Evolutionary conservation across 1,284 basidiomycete species (phyloP), one percentile per base, ranked within the genome.

Genomic region (Takashimella koratensis): DNA sequence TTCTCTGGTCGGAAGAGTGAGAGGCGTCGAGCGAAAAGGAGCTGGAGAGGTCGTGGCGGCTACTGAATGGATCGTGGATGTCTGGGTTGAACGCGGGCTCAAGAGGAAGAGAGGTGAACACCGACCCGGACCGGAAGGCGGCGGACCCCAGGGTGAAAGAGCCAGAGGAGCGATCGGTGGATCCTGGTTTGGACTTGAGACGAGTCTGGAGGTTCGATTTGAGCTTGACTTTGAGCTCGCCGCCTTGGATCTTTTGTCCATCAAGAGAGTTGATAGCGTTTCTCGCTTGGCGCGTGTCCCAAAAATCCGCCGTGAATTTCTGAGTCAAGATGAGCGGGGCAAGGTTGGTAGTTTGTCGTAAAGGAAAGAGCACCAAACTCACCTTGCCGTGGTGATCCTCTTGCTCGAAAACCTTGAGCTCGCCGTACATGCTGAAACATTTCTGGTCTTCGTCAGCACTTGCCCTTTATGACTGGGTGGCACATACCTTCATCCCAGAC

Each of bases 251-350:
- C 3, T 20, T 53, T 22, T 56, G 54, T 22, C 51, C 50, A 46
- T 68, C 42, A n/a, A 72, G 66, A 0, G 45, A 23, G 3, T 36
- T 41, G 45, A 67, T 53, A 12, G 65, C 66, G 19, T 56, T 43
- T 3, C 55, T 45, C 1, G 73, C 71, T 12, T 58, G 44, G 4
- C 71, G 66, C 3, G 67, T 60, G 49, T 75, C 71, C 49, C 52
- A 72, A 50, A 57, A 75, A 21, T 71, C 67, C n/a, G 63, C 70
- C 6, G 63, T 53, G 56, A 67, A 75, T 1, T 47, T 43, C 71
- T 73, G 23, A 12, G 3, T 3, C 4, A 20, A 50, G 13, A 39
- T 44, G 26, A 48, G 22, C 44, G 30, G 5, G 12, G 44, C 39
- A 46, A 30, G 26, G 11, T 25, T 3, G 5, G n/a, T 36, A 36